These are phyloP conservation scores for Ricinus communis DNA, from an alignment of 345 rosid species.

Conservation along the genomic window DNA sequence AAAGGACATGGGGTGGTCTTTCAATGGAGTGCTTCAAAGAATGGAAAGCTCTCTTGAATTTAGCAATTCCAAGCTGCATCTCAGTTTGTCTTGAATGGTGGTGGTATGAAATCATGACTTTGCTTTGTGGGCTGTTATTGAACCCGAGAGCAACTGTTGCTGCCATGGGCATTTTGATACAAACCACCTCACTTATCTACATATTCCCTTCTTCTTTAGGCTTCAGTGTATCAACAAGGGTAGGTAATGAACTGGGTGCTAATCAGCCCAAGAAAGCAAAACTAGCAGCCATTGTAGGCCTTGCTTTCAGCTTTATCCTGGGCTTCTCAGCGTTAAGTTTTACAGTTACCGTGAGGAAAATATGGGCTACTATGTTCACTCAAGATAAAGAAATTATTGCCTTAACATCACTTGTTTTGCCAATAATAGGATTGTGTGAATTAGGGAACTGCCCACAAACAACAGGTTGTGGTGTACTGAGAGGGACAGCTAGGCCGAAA, in stretches of 20 bases:
- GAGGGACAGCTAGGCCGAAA: constrained; percentile 86
- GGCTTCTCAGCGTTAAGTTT: constrained; percentile 59
- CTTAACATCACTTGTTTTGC: constrained; percentile 65
- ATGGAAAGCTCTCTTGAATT: constrained; percentile 50
- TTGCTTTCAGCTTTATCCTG: constrained; percentile 48
- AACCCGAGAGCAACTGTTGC: constrained; percentile 82
- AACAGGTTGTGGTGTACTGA: constrained; percentile 71
- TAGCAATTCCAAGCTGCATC: constrained; percentile 82
- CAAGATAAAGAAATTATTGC: constrained; percentile 55
- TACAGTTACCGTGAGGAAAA: constrained; percentile 49
- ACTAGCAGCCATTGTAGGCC: constrained; percentile 56
- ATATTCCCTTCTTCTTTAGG: constrained; percentile 87
- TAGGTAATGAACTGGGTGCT: constrained; percentile 78
- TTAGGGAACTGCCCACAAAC: constrained; percentile 93
- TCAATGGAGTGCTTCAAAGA: constrained; percentile 55
- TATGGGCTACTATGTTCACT: constrained; percentile 79
- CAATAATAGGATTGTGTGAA: constrained; percentile 81
- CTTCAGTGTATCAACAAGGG: constrained; percentile 72
- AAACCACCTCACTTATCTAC: constrained; percentile 77
- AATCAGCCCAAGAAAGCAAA: constrained; percentile 58
- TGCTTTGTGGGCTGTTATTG: constrained; percentile 64
- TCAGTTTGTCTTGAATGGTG: constrained; percentile 97
- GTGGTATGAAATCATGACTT: constrained; percentile 95
- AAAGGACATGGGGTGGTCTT: constrained; percentile 56
- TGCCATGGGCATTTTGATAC: constrained; percentile 88